These are phyloP conservation scores for Tolypocladium guangdongense DNA, from an alignment of 2,329 filamentous ascomycete genomes.

Conservation along the genomic window DNA sequence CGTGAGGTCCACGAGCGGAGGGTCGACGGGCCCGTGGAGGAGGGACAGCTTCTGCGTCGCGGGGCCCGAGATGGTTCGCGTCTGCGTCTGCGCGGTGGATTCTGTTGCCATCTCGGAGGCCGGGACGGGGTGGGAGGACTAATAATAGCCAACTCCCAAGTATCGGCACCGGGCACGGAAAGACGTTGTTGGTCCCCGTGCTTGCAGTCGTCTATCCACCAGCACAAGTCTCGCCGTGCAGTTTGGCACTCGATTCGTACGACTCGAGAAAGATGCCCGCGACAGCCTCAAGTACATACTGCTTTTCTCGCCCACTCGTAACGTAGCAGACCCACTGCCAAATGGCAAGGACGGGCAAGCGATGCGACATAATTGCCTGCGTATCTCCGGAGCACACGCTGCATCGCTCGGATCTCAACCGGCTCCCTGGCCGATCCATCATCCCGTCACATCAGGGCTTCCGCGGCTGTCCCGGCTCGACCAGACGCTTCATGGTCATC, in stretches of 20 bases:
- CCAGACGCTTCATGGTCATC: background rate
- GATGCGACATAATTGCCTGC: too few relatives aligned
- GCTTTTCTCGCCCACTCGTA: background rate
- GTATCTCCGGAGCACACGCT: too few relatives aligned
- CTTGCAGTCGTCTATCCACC: background rate
- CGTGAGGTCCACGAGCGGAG: slow-evolving; percentile 59
- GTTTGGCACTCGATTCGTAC: background rate
- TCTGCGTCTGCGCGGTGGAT: background rate
- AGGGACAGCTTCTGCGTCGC: slow-evolving; percentile 37
- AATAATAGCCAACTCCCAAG: background rate
- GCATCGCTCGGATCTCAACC: background rate
- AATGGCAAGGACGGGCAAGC: background rate
- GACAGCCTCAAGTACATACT: background rate
- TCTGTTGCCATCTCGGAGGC: background rate
- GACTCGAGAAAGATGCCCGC: background rate
- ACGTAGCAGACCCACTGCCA: background rate
- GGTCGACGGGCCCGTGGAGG: slow-evolving; percentile 57
- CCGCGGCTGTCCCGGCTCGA: background rate
- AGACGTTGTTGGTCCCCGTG: background rate
- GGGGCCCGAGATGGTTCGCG: background rate
- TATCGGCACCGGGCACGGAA: too few relatives aligned
- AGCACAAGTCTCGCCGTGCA: background rate
- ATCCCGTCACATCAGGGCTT: background rate
- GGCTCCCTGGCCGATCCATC: background rate
- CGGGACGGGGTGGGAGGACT: background rate